Base-by-base conservation (phyloP, 805 yeast species). In the Yamadazyma takamatsuzukensis region DNA sequence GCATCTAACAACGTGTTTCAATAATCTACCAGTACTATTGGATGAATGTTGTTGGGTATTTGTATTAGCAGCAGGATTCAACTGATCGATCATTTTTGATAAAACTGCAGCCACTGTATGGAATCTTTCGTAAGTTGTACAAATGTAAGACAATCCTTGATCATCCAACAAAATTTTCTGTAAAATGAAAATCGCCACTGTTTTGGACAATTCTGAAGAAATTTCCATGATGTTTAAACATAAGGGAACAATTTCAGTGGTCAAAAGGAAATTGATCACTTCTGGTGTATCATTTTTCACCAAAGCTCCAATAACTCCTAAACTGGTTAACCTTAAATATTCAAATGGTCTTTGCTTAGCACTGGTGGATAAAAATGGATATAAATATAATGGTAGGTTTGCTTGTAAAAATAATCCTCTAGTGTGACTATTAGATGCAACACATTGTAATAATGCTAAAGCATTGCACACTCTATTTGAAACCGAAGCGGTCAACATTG, bases 391-490 rank as follows among this genome's bases (percentile, higher is more conserved):
- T 29, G 97, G 96, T 37, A 90, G 78, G 50, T 93, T 95, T 2
- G 97, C 96, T 56, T 78, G 80, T 40, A 90, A 65, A 47, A 90
- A 90, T 34, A 83, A 71, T 18, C 77, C 79, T 53, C 96, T 78
- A 0, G 97, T 93, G 43, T 87, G 95, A 23, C 81, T 79, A 54
- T 93, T 96, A 1, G 96, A 84, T 2, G 98, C 98, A 25, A 90
- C 96, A 61, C 98, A 93, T 60, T 90, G 98, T 44, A 90, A 70
- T 29, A 93, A 72, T 6, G 96, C 97, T 48, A 90, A 67, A 0
- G 97, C 97, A 61, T 93, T 90, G 59, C 97, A 90, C 7, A 90
- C 97, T 34, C 97, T 71, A 56, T 89, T 90, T 4, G 95, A 83
- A 12, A 87, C 80, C n/a, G 86, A 74, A 11, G 94, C 85, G 4